Base-by-base conservation (phyloP, 1,139 yeast species). In the Kodamaea anthophila region DNA sequence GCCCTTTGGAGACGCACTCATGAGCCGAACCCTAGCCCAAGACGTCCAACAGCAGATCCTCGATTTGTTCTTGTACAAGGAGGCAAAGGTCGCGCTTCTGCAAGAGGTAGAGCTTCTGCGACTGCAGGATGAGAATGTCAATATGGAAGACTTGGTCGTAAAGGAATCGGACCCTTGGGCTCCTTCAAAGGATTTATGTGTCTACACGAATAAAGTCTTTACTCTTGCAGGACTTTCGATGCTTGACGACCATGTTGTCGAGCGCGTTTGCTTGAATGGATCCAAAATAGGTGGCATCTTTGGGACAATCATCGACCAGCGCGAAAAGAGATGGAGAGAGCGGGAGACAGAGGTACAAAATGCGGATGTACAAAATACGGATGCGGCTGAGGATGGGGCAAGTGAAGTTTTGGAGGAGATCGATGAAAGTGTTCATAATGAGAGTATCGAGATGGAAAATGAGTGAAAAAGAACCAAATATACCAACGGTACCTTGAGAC, bases 121-220 rank as follows among this genome's bases (percentile, higher is more conserved):
- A 43, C 59, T 55, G 14, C 76, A 65, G 22, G 65, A 66, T 21
- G 87, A 80, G 49, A 79, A 68, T 42, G 82, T 77, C 3, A 68
- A 70, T 38, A 66, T 67, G 34, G 71, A 60, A 31, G 66, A 65
- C 13, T 41, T 51, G 35, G 41, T 46, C 20, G 47, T 40, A 8
- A 22, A 30, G 20, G 21, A 32, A 24, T 21, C 37, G 21, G 39
- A 39, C 14, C 32, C 39, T 12, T 62, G 68, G 67, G 42, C 41
- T 7, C 44, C 53, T 5, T 77, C 74, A 40, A 64, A 60, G 33
- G 67, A 60, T 13, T 51, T 81, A n/a, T 65, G 77, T 35, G 56
- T 71, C 4, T 74, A 53, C 37, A 53, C 72, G 0, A 53, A 77
- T 15, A 77, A 77, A 43, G 32, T 81, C 25, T 53, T 67, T 25